Percentiles rank a stretch among this genome's conserved stretches.
Evolutionary conservation across 2,329 filamentous ascomycete genomes (phyloP).

Genomic region (Botryotinia convoluta): DNA sequence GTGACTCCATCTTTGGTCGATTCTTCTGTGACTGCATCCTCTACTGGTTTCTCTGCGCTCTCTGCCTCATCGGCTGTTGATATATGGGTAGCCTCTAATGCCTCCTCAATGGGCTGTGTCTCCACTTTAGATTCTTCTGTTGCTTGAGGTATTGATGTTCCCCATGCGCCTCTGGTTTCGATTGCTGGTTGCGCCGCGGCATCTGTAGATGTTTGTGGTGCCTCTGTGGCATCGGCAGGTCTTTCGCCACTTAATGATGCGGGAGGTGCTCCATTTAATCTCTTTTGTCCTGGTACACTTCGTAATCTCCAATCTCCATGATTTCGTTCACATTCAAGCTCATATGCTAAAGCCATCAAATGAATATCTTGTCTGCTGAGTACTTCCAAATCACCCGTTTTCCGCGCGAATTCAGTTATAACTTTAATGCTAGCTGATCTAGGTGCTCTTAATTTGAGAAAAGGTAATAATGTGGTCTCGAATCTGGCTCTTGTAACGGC

Average conservation of each 20-base stretch:
- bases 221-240: constrained; percentile 13
- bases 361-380: constrained; percentile 87
- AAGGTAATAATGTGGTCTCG: constrained; percentile 81
- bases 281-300: constrained; percentile 74
- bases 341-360: constrained; percentile 85
- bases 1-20: constrained; percentile 25
- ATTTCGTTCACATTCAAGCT: constrained; percentile 88
- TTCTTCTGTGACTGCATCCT: constrained; percentile 24
- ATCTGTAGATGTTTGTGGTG: constrained; percentile 8
- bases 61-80: not conserved
- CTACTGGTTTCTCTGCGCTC: constrained; percentile 6
- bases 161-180: constrained; percentile 34
- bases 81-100: constrained; percentile 23
- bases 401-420: constrained; percentile 79
- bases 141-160: constrained; percentile 24
- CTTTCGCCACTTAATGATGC: constrained; percentile 35
- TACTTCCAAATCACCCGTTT: constrained; percentile 85
- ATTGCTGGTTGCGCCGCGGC: constrained; percentile 15
- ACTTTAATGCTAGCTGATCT: constrained; percentile 73
- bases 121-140: constrained; percentile 33
- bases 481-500: constrained; percentile 75
- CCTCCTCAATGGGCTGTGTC: constrained; percentile 28
- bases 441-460: constrained; percentile 74
- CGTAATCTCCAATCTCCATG: constrained; percentile 85
- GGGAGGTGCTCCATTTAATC: constrained; percentile 64